phyloP scores from a whole-genome alignment of 371 early-diverging fungal species.

The Dentiscutata heterogama region DNA sequence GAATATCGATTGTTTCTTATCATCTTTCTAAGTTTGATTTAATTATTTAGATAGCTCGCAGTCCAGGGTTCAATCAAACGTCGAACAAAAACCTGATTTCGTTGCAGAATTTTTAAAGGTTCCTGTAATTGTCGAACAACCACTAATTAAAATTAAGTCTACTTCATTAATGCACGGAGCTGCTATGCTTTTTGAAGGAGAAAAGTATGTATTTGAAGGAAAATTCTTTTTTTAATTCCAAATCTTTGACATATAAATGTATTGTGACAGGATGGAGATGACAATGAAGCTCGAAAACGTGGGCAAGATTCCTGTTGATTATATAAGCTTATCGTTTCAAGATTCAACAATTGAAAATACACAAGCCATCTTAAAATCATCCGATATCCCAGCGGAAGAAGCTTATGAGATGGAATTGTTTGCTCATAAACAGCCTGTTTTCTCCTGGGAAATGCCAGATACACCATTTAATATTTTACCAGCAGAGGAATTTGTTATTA shows the following conservation, averaged over 20 bases:
- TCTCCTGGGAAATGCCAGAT: constrained; percentile 65
- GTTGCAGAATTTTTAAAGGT: constrained; percentile 61
- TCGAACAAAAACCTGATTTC: neutral
- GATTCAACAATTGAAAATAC: constrained; percentile 68
- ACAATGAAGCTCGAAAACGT: constrained; percentile 79
- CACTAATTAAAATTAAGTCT: constrained; percentile 69
- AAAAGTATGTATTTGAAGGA: constrained; percentile 61
- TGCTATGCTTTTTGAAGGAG: constrained; percentile 86
- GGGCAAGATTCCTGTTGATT: constrained; percentile 75
- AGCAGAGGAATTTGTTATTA: constrained; percentile 64
- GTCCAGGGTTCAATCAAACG: neutral
- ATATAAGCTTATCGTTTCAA: constrained; percentile 72
- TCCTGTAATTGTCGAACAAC: constrained; percentile 74
- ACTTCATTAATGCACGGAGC: constrained; percentile 72
- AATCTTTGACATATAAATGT: neutral
- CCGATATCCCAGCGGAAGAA: constrained; percentile 73
- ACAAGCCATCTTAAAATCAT: constrained; percentile 49
- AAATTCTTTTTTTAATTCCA: neutral
- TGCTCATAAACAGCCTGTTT: constrained; percentile 72
- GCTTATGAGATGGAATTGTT: constrained; percentile 81
- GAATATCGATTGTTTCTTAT: neutral
- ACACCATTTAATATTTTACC: constrained; percentile 62
- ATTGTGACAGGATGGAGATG: constrained; percentile 61
- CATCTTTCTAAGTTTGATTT: neutral
- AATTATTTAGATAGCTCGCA: neutral